These are phyloP conservation scores for Plantago ovata DNA, from an alignment of 257 asterid genomes.

Conservation along the genomic window DNA sequence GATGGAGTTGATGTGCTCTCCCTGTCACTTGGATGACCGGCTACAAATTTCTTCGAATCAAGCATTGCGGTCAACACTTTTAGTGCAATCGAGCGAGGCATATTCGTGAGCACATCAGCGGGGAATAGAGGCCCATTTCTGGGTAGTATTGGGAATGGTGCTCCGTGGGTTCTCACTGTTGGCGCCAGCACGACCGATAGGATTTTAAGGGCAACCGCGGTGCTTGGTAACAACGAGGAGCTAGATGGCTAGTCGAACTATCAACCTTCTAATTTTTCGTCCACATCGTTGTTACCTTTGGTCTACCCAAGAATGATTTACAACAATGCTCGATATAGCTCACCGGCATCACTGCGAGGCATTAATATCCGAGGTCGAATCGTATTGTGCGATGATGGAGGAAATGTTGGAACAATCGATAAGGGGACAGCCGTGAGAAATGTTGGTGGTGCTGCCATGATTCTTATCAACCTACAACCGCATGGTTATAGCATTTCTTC, in stretches of 20 bases:
- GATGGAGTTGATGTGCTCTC: constrained; percentile 19
- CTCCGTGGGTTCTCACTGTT: constrained; percentile 19
- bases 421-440: constrained; percentile 17
- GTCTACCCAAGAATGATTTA: constrained; percentile 1
- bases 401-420: background rate
- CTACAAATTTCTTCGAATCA: background rate
- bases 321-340: constrained; percentile 1
- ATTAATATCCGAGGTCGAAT: constrained; percentile 7
- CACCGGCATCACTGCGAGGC: background rate
- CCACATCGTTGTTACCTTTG: constrained; percentile 2
- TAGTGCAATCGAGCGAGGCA: constrained; percentile 17
- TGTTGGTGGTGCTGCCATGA: constrained; percentile 20
- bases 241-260: constrained; percentile 10
- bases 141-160: constrained; percentile 3
- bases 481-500: constrained; percentile 1
- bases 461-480: background rate
- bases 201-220: constrained; percentile 6
- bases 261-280: constrained; percentile 7
- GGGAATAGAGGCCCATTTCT: constrained; percentile 9
- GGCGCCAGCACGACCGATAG: constrained; percentile 19
- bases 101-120: constrained; percentile 16
- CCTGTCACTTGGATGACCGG: constrained; percentile 11
- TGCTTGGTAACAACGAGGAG: constrained; percentile 13
- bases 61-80: constrained; percentile 10
- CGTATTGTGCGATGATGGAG: constrained; percentile 2